These are phyloP conservation scores for Yarrowia alimentaria DNA, from an alignment of 805 yeast species.

Conservation along the genomic window DNA sequence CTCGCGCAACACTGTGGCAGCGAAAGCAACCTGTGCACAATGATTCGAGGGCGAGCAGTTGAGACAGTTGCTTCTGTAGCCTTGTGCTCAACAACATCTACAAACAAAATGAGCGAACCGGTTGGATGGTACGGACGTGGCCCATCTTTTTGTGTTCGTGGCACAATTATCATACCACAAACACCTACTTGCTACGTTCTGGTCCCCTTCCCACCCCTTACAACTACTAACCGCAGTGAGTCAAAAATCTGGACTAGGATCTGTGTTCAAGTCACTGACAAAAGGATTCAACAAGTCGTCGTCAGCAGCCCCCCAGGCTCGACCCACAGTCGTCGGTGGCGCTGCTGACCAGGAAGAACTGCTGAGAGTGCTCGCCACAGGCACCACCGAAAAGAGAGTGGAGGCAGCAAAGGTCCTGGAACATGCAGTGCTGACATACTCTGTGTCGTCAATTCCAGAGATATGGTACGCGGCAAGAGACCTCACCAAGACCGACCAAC, in stretches of 20 bases:
- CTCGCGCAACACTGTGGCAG: no score
- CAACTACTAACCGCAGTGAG: constrained; percentile 16
- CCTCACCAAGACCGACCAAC: constrained; percentile 46
- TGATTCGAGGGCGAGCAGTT: no score
- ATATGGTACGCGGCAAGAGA: constrained; percentile 70
- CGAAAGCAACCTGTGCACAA: no score
- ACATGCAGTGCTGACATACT: constrained; percentile 50
- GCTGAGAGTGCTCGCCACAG: constrained; percentile 33
- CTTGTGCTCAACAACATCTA: no score
- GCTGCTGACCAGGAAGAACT: constrained; percentile 39
- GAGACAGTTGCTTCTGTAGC: no score
- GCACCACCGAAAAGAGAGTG: constrained; percentile 38
- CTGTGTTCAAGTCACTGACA: constrained; percentile 37
- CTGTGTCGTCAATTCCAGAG: constrained; percentile 63
- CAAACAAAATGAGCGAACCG: no score
- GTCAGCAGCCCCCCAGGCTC: constrained; percentile 27
- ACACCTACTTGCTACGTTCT: not conserved
- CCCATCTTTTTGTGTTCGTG: no score
- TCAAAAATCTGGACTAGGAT: constrained; percentile 30
- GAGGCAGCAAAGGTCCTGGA: constrained; percentile 54
- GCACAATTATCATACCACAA: no score
- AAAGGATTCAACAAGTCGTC: constrained; percentile 36
- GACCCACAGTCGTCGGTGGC: constrained; percentile 39
- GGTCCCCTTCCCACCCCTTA: not conserved
- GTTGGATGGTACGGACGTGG: no score